A percentile compares a stretch with the other conserved stretches of the same genome.
These are phyloP conservation scores for Wallacemonas sp. DNA, from an alignment of 208 protist species.

Conservation along the genomic window DNA sequence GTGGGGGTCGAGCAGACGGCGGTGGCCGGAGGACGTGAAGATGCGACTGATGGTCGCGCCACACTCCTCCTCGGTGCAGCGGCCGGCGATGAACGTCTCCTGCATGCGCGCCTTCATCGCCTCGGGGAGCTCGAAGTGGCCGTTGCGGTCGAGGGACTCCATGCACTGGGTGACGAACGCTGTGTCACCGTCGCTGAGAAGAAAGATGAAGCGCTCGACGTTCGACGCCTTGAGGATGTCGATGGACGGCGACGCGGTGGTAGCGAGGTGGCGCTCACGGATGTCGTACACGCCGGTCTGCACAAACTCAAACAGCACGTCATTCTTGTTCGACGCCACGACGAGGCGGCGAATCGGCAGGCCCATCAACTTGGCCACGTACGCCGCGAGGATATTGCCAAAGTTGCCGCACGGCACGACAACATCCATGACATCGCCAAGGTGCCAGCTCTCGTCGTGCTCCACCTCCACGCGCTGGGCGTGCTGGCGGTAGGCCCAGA, in stretches of 20 bases:
- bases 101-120: slow-evolving; percentile 54
- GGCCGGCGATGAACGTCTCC: slow-evolving; percentile 57
- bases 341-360: slow-evolving; percentile 91
- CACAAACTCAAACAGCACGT: slow-evolving; percentile 95
- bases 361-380: slow-evolving; percentile 92
- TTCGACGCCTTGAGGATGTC: slow-evolving; percentile 95
- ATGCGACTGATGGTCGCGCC: slow-evolving; percentile 72
- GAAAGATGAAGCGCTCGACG: slow-evolving; percentile 96
- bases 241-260: slow-evolving; percentile 83
- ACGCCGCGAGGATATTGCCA: slow-evolving; percentile 95
- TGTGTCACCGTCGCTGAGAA: slow-evolving; percentile 81
- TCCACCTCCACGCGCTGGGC: slow-evolving; percentile 31
- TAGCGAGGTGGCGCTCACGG: slow-evolving; percentile 42
- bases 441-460: slow-evolving; percentile 40
- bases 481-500: slow-evolving; percentile 93
- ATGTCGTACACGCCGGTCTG: slow-evolving; percentile 85
- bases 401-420: slow-evolving; percentile 97
- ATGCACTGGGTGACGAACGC: slow-evolving; percentile 60
- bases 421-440: slow-evolving; percentile 78
- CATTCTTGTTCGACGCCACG: slow-evolving; percentile 95
- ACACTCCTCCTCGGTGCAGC: slow-evolving; percentile 81
- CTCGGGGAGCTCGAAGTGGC: slow-evolving; percentile 57
- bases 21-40: slow-evolving; percentile 44
- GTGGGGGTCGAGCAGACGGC: slow-evolving; percentile 83
- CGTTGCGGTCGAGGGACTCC: slow-evolving; percentile 57